phyloP scores from a whole-genome alignment of 352 stramenopile genomes.

The Globisporangium okanoganense region DNA sequence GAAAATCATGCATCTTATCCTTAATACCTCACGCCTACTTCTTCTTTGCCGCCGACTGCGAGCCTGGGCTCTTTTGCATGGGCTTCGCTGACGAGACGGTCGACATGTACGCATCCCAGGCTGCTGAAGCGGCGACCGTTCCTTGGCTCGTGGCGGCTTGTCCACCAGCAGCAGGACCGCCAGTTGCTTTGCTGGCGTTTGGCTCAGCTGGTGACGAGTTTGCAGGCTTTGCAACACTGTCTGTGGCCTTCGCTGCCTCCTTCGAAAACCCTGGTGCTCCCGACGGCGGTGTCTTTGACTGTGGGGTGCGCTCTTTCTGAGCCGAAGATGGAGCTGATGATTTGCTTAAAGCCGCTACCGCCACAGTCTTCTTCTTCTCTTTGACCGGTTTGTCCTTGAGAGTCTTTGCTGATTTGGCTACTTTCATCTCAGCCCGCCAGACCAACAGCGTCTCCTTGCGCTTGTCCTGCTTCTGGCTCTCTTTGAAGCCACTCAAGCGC shows the following conservation, averaged over 20 bases:
- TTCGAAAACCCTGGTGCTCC: background rate
- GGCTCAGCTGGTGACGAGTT: background rate
- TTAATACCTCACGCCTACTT: background rate
- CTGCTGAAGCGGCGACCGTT: background rate
- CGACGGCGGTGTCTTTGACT: background rate
- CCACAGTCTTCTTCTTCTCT: slow-evolving; percentile 1
- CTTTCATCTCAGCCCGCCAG: slow-evolving; percentile 14
- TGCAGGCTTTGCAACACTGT: background rate
- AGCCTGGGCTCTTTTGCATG: background rate
- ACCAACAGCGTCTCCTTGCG: slow-evolving; percentile 12
- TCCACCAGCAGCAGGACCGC: background rate
- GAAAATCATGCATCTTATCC: background rate
- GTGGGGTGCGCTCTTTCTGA: no score
- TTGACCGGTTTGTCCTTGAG: background rate
- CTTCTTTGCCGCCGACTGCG: background rate
- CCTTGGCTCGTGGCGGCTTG: background rate
- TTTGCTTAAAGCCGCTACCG: background rate
- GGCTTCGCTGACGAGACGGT: background rate
- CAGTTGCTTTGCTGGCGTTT: background rate
- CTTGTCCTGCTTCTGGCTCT: slow-evolving; percentile 15
- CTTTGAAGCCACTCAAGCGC: slow-evolving; percentile 12
- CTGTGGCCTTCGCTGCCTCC: background rate
- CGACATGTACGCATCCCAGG: background rate
- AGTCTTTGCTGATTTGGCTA: background rate
- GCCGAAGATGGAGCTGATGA: no score